Base-by-base conservation (phyloP, 768 basidiomycete genomes). In the Clitopilus hobsonii region DNA sequence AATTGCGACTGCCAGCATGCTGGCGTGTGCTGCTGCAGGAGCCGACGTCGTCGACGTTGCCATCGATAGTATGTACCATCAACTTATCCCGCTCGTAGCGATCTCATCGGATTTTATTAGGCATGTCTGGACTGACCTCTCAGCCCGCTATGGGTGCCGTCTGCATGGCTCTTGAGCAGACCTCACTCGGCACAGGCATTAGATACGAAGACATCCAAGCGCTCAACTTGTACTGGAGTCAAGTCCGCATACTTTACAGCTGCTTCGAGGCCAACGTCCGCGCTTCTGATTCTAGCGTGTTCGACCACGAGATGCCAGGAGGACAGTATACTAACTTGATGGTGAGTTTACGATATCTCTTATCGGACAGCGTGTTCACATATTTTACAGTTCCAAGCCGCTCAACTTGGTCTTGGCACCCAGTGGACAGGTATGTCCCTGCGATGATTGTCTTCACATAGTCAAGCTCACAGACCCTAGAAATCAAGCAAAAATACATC, bases 61-160 rank as follows among this genome's bases (percentile, higher is more conserved):
- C 38, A 98, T 99, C 66, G 97, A 99, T 73, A 96, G 94, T 94
- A 60, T 67, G 92, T 70, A 11, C 38, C 53, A n/a, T 38, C 28
- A 25, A n/a, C 16, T 47, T 16, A 25, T 20, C 54, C 28, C 45
- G 53, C 22, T 25, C 51, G 25, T 36, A 20, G 16, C 45, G 22
- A 13, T 27, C 23, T 27, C 53, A 70, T 67, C 58, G 26, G 20
- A 52, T 51, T 54, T 36, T 58, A 41, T 24, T 64, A 96, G 94
- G 92, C 74, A 96, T 99, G 89, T 98, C 96, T 54, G 97, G 97
- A 56, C 77, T 96, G 60, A 99, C 97, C 51, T 98, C 97, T 18
- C 97, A 99, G 67, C 95, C 97, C 18, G 92, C 97, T 4, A 99
- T 99, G 97, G 97, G 97, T 63, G 97, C 97, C 28, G 84, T 99